Evolutionary conservation across 192 early-diverging fungal species (phyloP), one percentile per base, ranked within the genome.

Genomic region (Spizellomyces punctatus): DNA sequence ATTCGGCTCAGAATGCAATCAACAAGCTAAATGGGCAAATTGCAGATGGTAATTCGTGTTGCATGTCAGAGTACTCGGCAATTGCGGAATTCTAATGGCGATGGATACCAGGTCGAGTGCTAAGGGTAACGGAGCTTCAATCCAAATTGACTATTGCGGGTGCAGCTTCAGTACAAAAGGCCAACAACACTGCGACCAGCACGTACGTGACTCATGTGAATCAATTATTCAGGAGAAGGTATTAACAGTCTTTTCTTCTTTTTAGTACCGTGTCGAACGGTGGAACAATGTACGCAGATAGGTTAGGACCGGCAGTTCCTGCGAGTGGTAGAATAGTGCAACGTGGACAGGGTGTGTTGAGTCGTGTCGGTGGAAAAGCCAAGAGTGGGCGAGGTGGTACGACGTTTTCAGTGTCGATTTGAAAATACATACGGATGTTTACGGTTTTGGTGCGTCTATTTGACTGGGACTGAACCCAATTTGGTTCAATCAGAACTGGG

Each of bases 201-300:
- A 22, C 22, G 54, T 22, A 19, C 5, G 54, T 56, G n/a, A 56
- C 4, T 4, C 54, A n/a, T 4, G 54, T 22, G n/a, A 22, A n/a
- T 7, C 54, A 56, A 6, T 56, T 22, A 6, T 56, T 22, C n/a
- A 56, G 6, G n/a, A 7, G 54, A 56, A 56, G 22, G 54, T 19
- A n/a, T 56, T 22, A 22, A 56, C 54, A 36, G 27, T 36, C 27
- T 36, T 3, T 36, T 36, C 27, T 36, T 3, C 3, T 36, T 36
- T 36, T 36, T 36, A 36, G 27, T 36, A 36, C 22, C 0, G 54
- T n/a, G 54, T n/a, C n/a, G n/a, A n/a, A 22, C n/a, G 54, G n/a
- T 56, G 54, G 54, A 56, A 22, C n/a, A 56, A 56, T 56, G 54
- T 56, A 56, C 54, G 54, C 54, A 56, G 54, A 56, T 56, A n/a